Evolutionary conservation across 306 rosid genomes (phyloP), one percentile per base, ranked within the genome.

Genomic region (Vicia villosa): DNA sequence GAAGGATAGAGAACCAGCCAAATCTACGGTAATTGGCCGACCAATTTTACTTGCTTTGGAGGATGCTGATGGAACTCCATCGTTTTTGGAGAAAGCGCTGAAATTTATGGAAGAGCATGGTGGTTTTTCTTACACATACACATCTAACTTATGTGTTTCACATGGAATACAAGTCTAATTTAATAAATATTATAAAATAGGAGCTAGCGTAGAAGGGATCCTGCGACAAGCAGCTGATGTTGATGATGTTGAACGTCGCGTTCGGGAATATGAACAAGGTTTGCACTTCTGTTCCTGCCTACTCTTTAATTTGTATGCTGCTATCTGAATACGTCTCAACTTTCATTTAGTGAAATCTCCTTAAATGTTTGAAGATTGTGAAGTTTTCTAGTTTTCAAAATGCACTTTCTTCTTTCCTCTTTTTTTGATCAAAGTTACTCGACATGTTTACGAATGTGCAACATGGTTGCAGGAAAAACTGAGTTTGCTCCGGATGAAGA

Each of bases 151-250:
- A 69, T 45, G 52, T 52, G 32, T 60, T 82, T 40, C 34, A 45
- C 47, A 15, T 79, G 67, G 66, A 73, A 70, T 79, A 55, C 62
- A 66, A 68, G 70, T 76, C 76, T 79, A 69, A 69, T 72, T 70
- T 80, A 70, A 82, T 69, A 17, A 54, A 66, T 16, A 34, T 45
- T 63, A 56, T 37, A 42, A 73, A 69, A 78, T 69, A 95, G 97
- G 99, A 74, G 87, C 88, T 75, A 87, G 80, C 21, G 86, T 84
- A 32, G 99, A 95, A 89, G 99, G 99, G 59, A 86, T 95, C 75
- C 76, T 95, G 87, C 81, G 99, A 51, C 99, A 95, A 89, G 96
- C 99, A 56, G 99, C 99, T 32, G 95, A 95, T 67, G 99, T 95
- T 85, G 97, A 89, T 22, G 95, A 89, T 21, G 99, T 95, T 81